phyloP scores from a whole-genome alignment of 805 yeast genomes.

The Ogataea pignaliae region DNA sequence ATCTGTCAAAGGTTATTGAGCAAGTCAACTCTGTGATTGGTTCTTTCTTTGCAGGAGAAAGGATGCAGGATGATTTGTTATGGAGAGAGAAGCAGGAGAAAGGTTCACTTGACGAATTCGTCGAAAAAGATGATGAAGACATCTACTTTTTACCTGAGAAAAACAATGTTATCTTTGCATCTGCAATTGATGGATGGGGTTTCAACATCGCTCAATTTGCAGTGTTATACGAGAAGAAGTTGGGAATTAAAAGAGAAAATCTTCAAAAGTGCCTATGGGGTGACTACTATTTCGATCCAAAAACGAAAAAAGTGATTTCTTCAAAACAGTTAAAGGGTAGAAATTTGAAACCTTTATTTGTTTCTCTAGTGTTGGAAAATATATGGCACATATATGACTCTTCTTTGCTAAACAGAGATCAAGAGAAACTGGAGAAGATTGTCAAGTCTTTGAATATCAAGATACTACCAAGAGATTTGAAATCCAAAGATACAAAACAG shows the following conservation, averaged over 20 bases:
- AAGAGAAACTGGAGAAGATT: constrained; percentile 71
- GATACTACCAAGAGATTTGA: constrained; percentile 67
- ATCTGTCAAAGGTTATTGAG: constrained; percentile 73
- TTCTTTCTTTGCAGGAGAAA: constrained; percentile 84
- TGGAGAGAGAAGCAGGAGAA: constrained; percentile 65
- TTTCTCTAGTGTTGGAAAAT: constrained; percentile 78
- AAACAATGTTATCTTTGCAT: constrained; percentile 86
- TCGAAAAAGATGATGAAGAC: constrained; percentile 75
- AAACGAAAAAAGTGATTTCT: constrained; percentile 75
- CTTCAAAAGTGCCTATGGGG: constrained; percentile 94
- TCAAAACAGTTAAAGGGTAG: constrained; percentile 61
- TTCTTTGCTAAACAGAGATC: constrained; percentile 58
- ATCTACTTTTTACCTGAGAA: constrained; percentile 82
- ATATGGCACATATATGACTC: constrained; percentile 89
- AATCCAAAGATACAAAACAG: constrained; percentile 69
- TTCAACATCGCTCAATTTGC: constrained; percentile 87
- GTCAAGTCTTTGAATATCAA: constrained; percentile 65
- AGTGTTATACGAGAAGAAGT: constrained; percentile 73
- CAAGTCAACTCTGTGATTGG: constrained; percentile 95
- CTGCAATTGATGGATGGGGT: constrained; percentile 98
- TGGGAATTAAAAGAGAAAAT: constrained; percentile 77
- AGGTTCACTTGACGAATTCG: constrained; percentile 45
- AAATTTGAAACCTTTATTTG: constrained; percentile 73
- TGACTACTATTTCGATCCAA: constrained; percentile 83
- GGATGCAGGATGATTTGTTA: constrained; percentile 80